Evolutionary conservation across 2,329 filamentous ascomycete species (phyloP), one percentile per base, ranked within the genome.

Genomic region (Alternaria arbusti): DNA sequence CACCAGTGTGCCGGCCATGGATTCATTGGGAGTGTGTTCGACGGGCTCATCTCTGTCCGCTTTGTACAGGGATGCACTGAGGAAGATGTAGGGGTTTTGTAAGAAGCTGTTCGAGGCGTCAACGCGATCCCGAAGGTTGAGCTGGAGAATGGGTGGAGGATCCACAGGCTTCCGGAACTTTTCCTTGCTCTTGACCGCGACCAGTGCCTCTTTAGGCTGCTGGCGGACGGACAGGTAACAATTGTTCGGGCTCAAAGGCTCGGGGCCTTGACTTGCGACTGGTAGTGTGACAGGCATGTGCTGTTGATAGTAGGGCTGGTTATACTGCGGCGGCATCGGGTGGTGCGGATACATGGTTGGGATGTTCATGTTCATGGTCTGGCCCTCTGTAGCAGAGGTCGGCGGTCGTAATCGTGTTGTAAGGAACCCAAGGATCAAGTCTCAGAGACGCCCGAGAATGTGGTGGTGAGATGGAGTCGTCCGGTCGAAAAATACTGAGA

Each of bases 161-260:
- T 97, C 93, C 73, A 97, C 88, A 8, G 93, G 92, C 79, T 96
- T 96, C 70, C 93, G 90, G 74, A 92, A 91, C 84, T 93, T 93
- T 75, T 93, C 91, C 79, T 93, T 93, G 69, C 89, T 89, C 68
- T 90, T 85, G 45, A 74, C 67, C 46, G 89, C 87, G 58, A 92
- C 88, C 66, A 90, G 86, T 54, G 89, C 90, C 79, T 88, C 85
- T 68, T 86, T 84, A 56, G 91, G 91, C 74, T 90, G 85, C 80
- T 93, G 91, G 70, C 88, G 86, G 69, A 93, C 58, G 4, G 36
- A 3, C 4, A 66, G 58, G 13, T 51, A 20, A 43, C 59, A 70
- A 43, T 28, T n/a, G 11, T 23, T 12, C 6, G 49, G 22, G 6
- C 10, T 28, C 20, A 63, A 44, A 46, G 30, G 52, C 25, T 44